A percentile compares a stretch with the other conserved stretches of the same genome.
These are phyloP conservation scores for Fusarium sp. DNA, from an alignment of 2,329 filamentous ascomycete genomes.

Conservation along the genomic window DNA sequence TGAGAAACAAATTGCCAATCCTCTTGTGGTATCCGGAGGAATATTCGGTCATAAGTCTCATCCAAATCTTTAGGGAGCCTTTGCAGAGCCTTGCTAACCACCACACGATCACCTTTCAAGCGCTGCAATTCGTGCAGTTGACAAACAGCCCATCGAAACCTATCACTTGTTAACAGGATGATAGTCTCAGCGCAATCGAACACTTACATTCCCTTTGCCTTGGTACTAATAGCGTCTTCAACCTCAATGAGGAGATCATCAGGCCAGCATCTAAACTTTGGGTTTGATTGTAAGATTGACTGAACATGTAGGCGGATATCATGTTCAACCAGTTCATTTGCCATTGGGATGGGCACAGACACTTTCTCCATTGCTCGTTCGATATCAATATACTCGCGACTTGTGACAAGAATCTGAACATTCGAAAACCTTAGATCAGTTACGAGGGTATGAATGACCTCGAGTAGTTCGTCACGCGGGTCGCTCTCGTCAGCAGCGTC, in stretches of 20 bases:
- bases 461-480: rapidly evolving
- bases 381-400: not conserved
- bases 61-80: not conserved
- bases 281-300: not conserved
- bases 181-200: rapidly evolving
- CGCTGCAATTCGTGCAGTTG: not conserved
- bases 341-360: not conserved
- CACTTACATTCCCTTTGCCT: not conserved
- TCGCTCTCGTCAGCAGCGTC: not conserved
- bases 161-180: rapidly evolving
- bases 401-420: not conserved
- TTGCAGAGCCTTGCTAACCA: rapidly evolving
- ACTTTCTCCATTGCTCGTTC: rapidly evolving
- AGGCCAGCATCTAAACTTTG: not conserved
- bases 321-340: not conserved
- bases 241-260: rapidly evolving
- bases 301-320: not conserved
- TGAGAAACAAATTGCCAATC: not conserved
- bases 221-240: rapidly evolving
- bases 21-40: rapidly evolving
- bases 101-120: rapidly evolving
- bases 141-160: not conserved
- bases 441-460: rapidly evolving
- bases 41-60: rapidly evolving
- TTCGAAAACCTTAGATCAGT: rapidly evolving